Evolutionary conservation across 2,329 filamentous ascomycete genomes (phyloP).

Genomic region (Fusarium palustre): DNA sequence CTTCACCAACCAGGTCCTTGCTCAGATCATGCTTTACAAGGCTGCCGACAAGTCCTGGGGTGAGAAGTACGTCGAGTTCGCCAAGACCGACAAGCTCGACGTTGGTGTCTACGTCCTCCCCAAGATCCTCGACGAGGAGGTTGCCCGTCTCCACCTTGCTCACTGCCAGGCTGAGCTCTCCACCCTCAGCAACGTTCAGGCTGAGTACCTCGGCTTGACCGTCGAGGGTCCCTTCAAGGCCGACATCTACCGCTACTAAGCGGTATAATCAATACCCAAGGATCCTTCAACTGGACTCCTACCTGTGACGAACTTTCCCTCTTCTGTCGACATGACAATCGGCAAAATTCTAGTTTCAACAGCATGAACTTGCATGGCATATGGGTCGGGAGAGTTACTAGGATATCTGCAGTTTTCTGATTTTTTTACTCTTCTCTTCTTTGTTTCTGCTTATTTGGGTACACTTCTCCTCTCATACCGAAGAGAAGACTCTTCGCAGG

Average conservation of each 20-base stretch:
- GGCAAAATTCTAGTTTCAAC: slow-evolving; percentile 58
- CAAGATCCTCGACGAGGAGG: slow-evolving; percentile 99
- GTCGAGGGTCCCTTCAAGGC: slow-evolving; percentile 94
- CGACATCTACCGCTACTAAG: slow-evolving; percentile 70
- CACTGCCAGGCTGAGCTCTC: slow-evolving; percentile 97
- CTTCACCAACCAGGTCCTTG: slow-evolving; percentile 99
- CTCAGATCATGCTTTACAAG: slow-evolving; percentile 99
- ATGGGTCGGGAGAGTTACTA: slow-evolving; percentile 49
- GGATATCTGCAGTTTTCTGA: slow-evolving; percentile 44
- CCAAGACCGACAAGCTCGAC: slow-evolving; percentile 88
- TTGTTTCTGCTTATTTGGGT: slow-evolving; percentile 43
- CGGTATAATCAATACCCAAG: slow-evolving; percentile 52
- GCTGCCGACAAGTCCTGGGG: slow-evolving; percentile 85
- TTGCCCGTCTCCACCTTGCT: slow-evolving; percentile 90
- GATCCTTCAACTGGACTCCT: slow-evolving; percentile 56
- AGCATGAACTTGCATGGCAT: slow-evolving; percentile 59
- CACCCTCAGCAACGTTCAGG: slow-evolving; percentile 85
- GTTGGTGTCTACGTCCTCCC: slow-evolving; percentile 93
- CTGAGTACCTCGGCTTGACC: slow-evolving; percentile 91
- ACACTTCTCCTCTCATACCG: slow-evolving; percentile 27
- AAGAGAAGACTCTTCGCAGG: slow-evolving; percentile 44
- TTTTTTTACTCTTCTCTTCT: slow-evolving; percentile 43
- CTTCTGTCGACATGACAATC: slow-evolving; percentile 49
- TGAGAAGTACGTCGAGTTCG: slow-evolving; percentile 96
- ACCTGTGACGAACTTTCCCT: slow-evolving; percentile 53